These are phyloP conservation scores for Umbellularia californica DNA, from an alignment of 164 flowering plant genomes.

Conservation along the genomic window DNA sequence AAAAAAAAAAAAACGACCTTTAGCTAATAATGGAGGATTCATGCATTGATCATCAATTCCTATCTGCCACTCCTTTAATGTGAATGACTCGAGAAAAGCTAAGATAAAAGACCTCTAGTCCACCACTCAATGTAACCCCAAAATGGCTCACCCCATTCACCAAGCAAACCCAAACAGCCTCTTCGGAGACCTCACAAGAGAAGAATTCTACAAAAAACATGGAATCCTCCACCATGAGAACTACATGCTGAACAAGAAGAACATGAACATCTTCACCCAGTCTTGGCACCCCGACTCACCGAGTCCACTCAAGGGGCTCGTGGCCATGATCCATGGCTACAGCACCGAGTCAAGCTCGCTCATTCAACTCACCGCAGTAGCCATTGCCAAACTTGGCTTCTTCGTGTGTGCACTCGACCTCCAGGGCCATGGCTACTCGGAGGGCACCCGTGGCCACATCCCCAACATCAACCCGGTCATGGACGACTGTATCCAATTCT, in stretches of 20 bases:
- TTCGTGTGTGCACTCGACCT: conserved; percentile 38
- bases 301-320: conserved; percentile 18
- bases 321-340: conserved; percentile 47
- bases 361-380: conserved; percentile 34
- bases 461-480: conserved; percentile 25
- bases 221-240: conserved; percentile 26
- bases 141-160: conserved; percentile 31
- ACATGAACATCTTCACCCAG: conserved; percentile 41
- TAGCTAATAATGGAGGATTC: no score
- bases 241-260: conserved; percentile 28
- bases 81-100: no score
- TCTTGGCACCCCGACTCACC: conserved; percentile 26
- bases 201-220: conserved; percentile 34
- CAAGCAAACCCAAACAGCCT: conserved; percentile 38
- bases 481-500: conserved; percentile 32
- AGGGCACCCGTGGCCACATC: conserved; percentile 38
- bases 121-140: background rate
- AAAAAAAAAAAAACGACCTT: no score
- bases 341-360: conserved; percentile 33
- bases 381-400: conserved; percentile 36
- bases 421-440: conserved; percentile 48
- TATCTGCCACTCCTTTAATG: no score
- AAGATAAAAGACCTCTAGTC: no score
- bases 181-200: conserved; percentile 31
- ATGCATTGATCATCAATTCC: no score